These are phyloP conservation scores for Mallotus japonicus DNA, from an alignment of 441 rosid species.

Conservation along the genomic window DNA sequence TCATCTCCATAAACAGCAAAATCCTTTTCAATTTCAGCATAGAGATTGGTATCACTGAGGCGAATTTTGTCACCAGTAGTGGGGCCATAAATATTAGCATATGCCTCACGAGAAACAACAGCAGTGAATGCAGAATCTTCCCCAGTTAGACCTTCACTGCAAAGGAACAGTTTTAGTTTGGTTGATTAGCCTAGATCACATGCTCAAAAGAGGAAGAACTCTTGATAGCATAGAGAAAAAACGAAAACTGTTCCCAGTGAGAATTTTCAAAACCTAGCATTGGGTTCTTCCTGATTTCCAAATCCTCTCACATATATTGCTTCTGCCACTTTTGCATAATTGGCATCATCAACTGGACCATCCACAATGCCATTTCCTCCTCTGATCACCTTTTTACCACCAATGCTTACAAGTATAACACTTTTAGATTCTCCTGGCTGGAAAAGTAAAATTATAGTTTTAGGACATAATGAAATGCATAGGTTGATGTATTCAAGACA, in stretches of 20 bases:
- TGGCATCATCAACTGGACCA: constrained; percentile 48
- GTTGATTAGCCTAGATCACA: not conserved
- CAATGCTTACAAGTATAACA: constrained; percentile 75
- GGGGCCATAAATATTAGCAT: constrained; percentile 91
- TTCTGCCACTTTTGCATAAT: constrained; percentile 40
- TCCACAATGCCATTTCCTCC: constrained; percentile 83
- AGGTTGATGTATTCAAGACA: constrained; percentile 8
- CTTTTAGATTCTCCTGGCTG: constrained; percentile 93
- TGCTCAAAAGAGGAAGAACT: not conserved
- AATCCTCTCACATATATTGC: constrained; percentile 38
- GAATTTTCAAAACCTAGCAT: constrained; percentile 53
- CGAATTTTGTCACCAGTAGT: constrained; percentile 79
- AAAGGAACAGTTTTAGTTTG: constrained; percentile 27
- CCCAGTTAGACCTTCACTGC: constrained; percentile 73
- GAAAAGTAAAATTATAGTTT: constrained; percentile 31
- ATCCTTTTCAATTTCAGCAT: constrained; percentile 82
- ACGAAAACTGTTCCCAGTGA: constrained; percentile 18
- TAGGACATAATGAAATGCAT: constrained; percentile 17
- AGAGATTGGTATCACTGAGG: constrained; percentile 84
- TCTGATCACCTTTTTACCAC: constrained; percentile 67
- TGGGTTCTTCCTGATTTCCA: constrained; percentile 51
- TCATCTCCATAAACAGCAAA: constrained; percentile 82
- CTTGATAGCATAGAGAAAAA: constrained; percentile 4
- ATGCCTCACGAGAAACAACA: constrained; percentile 55
- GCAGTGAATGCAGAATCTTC: constrained; percentile 52